Evolutionary conservation across 305 asterid genomes (phyloP).

Genomic region (Fraxinus sp.): DNA sequence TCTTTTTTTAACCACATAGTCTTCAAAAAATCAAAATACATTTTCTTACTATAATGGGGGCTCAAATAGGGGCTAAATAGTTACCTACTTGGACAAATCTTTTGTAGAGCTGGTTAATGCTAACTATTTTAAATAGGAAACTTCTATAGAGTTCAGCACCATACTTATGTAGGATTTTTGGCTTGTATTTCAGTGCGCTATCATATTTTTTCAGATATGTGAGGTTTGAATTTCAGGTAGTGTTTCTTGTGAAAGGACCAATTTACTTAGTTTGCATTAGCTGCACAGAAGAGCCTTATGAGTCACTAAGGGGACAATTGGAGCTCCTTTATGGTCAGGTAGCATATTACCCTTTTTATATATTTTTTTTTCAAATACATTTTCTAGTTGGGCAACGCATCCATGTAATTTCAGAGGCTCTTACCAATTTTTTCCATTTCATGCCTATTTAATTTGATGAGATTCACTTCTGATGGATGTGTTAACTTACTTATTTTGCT

Average conservation of each 20-base stretch:
- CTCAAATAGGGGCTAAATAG: neutral
- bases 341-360: conserved; percentile 17
- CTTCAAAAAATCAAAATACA: neutral
- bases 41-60: neutral
- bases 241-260: conserved; percentile 98
- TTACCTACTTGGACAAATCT: neutral
- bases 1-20: neutral
- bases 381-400: conserved; percentile 12
- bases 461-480: conserved; percentile 12
- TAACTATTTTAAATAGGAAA: conserved; percentile 12
- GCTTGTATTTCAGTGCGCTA: neutral
- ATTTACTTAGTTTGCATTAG: conserved; percentile 97
- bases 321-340: conserved; percentile 98
- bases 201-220: neutral
- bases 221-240: conserved; percentile 55
- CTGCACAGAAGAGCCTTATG: conserved; percentile 93
- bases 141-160: neutral
- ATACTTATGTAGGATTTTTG: neutral
- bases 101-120: conserved; percentile 19
- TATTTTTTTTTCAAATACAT: neutral
- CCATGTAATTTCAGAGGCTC: conserved; percentile 3
- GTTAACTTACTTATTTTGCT: conserved; percentile 25
- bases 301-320: conserved; percentile 82
- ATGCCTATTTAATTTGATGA: conserved; percentile 9
- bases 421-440: neutral